Evolutionary conservation across 192 early-diverging fungal genomes (phyloP).

Genomic region (Linnemannia elongata): DNA sequence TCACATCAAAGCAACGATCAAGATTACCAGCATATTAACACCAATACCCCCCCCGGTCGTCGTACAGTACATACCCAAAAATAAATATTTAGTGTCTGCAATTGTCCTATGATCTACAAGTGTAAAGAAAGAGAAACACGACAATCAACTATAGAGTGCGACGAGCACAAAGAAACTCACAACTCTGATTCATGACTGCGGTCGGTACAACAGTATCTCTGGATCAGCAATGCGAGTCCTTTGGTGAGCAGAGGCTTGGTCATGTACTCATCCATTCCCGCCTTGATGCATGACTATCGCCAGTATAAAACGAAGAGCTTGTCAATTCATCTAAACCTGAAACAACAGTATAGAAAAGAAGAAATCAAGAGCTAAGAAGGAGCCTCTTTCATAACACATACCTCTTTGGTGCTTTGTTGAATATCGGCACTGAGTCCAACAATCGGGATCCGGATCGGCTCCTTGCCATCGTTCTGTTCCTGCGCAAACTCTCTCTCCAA

Average conservation of each 20-base stretch:
- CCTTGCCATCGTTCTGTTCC: slow-evolving; percentile 6
- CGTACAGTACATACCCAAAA: too few relatives aligned
- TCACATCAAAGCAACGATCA: too few relatives aligned
- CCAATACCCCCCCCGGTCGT: too few relatives aligned
- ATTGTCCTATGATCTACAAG: too few relatives aligned
- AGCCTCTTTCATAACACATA: neutral
- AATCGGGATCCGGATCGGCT: slow-evolving; percentile 33
- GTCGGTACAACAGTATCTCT: slow-evolving; percentile 22
- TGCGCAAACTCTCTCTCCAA: slow-evolving; percentile 32
- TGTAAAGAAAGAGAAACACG: too few relatives aligned
- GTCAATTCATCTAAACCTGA: neutral
- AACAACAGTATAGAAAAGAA: neutral
- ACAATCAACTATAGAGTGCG: too few relatives aligned
- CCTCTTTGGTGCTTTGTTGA: slow-evolving; percentile 52
- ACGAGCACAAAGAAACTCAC: neutral
- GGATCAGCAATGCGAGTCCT: slow-evolving; percentile 42
- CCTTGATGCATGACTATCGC: slow-evolving; percentile 43
- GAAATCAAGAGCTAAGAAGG: neutral
- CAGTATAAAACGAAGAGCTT: neutral
- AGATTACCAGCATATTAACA: too few relatives aligned
- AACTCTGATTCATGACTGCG: neutral
- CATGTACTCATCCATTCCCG: slow-evolving; percentile 57
- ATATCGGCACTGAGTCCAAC: slow-evolving; percentile 54
- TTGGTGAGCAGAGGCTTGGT: slow-evolving; percentile 53
- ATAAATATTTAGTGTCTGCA: too few relatives aligned